Conservation (phyloP, 2,329 filamentous ascomycete species). For the Hypomyces perniciosus region DNA sequence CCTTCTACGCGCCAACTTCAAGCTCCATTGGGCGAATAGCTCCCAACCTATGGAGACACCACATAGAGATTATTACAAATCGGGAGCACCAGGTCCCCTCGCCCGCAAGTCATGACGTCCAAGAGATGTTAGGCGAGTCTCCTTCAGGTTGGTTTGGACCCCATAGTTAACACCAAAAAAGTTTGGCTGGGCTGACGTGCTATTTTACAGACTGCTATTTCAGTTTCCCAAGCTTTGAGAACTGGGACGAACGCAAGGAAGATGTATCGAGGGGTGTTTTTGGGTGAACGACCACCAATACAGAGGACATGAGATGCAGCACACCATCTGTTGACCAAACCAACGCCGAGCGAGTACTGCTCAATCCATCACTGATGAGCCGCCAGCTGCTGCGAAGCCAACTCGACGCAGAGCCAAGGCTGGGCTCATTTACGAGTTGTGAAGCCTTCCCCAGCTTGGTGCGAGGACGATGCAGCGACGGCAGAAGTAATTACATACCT, state of each 20-base stretch:
- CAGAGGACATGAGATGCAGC: too few species aligned
- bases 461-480: too few species aligned
- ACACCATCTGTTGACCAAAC: too few species aligned
- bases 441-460: too few species aligned
- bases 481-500: too few species aligned
- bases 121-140: slow-evolving; percentile 19
- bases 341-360: too few species aligned
- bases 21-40: background rate
- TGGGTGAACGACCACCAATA: background rate
- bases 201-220: slow-evolving; percentile 48
- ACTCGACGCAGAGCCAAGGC: too few species aligned
- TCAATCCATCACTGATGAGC: too few species aligned
- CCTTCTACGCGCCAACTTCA: slow-evolving; percentile 32
- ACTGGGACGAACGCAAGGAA: slow-evolving; percentile 42
- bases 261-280: background rate
- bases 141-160: slow-evolving; percentile 20
- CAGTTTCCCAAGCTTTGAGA: slow-evolving; percentile 69
- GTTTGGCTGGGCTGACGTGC: background rate
- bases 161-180: slow-evolving; percentile 21
- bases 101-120: slow-evolving; percentile 18
- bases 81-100: slow-evolving; percentile 18
- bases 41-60: slow-evolving; percentile 12
- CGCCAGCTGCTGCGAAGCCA: too few species aligned
- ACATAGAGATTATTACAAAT: slow-evolving; percentile 19
- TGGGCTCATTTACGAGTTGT: too few species aligned